Base-by-base conservation (phyloP, 371 early-diverging fungal species). In the Zopfochytrium polystomum region DNA sequence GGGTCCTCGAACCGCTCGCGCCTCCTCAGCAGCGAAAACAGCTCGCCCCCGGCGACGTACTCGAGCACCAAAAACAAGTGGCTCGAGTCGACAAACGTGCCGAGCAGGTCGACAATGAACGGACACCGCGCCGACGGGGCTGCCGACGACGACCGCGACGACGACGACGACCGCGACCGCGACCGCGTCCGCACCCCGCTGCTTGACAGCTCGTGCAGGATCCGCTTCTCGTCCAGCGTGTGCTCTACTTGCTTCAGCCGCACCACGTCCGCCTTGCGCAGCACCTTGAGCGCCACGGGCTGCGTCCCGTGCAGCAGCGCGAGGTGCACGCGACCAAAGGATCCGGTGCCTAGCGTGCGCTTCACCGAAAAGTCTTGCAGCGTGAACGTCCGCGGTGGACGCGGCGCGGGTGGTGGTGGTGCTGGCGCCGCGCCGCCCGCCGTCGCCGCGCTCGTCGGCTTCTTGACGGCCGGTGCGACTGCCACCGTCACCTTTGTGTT, bases 261-360 rank as follows among this genome's bases (percentile, higher is more conserved):
- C 32, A 99, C 91, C 6, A 99, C 90, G 66, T 96, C 93, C 13
- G 87, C 68, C 74, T 96, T 98, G 55, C 90, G 88, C 52, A 99
- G 81, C 2, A 96, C 93, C 74, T 99, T 99, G 82, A 98, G 90
- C 1, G 99, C 99, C 72, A 91, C 95, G 79, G 85, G 92, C 60
- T 77, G 75, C 13, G 63, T 63, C 23, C 67, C 58, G 58, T 85
- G 84, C 49, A 84, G 83, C 51, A 83, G 86, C 20, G 89, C 93
- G 25, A 99, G 81, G 74, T 93, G 95, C 43, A 99, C 99, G 23
- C 98, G 89, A 23, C 99, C 99, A 81, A 99, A 99, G 7, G 98
- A 94, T 11, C 99, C 99, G 0, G 96, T 95, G 13, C 99, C 99
- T 23, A 99, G 67, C 3, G 80, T 80, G 29, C 43, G 29, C 9